Conservation (phyloP, 495 filamentous ascomycete genomes). For the Evernia prunastri region DNA sequence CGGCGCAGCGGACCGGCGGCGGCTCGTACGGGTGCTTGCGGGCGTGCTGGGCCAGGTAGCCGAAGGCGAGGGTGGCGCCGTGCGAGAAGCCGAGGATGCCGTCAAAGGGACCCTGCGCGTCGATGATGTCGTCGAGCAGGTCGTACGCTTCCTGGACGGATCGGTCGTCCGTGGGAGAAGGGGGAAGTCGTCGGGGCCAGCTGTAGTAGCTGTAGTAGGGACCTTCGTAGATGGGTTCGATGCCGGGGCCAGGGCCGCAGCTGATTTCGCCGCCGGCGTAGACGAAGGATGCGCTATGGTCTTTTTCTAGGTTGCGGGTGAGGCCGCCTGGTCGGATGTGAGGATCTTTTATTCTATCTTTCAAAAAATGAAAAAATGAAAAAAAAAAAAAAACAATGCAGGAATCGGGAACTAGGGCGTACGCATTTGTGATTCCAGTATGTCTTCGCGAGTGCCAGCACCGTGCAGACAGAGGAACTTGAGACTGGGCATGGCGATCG, state of each 20-base stretch:
- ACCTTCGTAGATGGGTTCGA: slow-evolving; percentile 32
- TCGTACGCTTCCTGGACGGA: slow-evolving; percentile 33
- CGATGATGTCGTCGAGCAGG: slow-evolving; percentile 31
- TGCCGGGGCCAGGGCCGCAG: slow-evolving; percentile 30
- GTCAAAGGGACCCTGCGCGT: slow-evolving; percentile 40
- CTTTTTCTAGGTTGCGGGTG: slow-evolving; percentile 30
- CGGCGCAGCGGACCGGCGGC: slow-evolving; percentile 34
- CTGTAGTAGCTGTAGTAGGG: slow-evolving; percentile 37
- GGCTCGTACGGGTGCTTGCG: slow-evolving; percentile 28
- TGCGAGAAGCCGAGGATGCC: slow-evolving; percentile 44
- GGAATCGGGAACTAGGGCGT: neutral
- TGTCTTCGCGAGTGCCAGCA: slow-evolving; percentile 5
- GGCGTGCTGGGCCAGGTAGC: slow-evolving; percentile 35
- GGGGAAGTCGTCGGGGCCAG: slow-evolving; percentile 30
- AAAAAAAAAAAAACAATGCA: too few species aligned
- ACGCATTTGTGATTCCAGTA: neutral
- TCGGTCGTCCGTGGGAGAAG: slow-evolving; percentile 22
- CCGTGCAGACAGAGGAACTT: slow-evolving; percentile 16
- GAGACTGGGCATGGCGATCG: slow-evolving; percentile 1
- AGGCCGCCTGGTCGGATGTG: slow-evolving; percentile 23
- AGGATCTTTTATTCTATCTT: too few species aligned
- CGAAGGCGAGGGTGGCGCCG: slow-evolving; percentile 37
- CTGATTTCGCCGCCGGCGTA: slow-evolving; percentile 34
- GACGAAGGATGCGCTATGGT: slow-evolving; percentile 34
- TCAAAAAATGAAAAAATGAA: neutral